Conservation (phyloP, 768 basidiomycete genomes). For the Amanita inopinata region DNA sequence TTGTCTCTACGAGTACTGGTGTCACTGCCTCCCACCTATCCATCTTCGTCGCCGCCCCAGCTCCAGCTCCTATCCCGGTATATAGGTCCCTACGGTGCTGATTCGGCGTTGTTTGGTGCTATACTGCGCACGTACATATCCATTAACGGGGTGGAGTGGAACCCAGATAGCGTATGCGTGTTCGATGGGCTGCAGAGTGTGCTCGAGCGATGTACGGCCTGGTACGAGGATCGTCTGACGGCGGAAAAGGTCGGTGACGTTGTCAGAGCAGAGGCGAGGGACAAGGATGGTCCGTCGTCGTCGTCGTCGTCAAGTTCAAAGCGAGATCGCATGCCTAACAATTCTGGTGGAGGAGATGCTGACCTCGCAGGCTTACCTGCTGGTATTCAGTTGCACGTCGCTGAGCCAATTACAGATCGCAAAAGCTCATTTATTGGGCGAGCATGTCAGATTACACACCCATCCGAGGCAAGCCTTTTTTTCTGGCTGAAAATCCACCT, state of each 20-base stretch:
- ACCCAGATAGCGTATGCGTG: conserved; percentile 63
- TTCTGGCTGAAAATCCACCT: background rate
- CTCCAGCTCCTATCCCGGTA: conserved; percentile 81
- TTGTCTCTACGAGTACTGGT: conserved; percentile 48
- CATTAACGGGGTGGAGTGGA: conserved; percentile 66
- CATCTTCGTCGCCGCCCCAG: conserved; percentile 60
- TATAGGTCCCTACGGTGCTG: conserved; percentile 70
- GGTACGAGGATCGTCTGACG: conserved; percentile 64
- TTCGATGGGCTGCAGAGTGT: conserved; percentile 82
- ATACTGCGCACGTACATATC: conserved; percentile 79
- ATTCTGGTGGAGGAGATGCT: background rate
- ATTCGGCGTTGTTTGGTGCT: conserved; percentile 64
- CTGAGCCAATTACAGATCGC: conserved; percentile 78
- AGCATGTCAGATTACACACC: conserved; percentile 71
- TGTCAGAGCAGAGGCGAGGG: conserved; percentile 40
- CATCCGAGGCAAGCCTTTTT: conserved; percentile 47
- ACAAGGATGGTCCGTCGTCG: conserved; percentile 5
- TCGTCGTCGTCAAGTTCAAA: too few species aligned
- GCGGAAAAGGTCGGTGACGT: conserved; percentile 45
- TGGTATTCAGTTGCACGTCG: conserved; percentile 56
- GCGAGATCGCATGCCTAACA: too few species aligned
- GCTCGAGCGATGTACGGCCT: conserved; percentile 51
- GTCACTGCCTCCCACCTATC: conserved; percentile 54
- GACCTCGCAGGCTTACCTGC: conserved; percentile 29
- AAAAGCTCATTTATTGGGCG: conserved; percentile 83